These are phyloP conservation scores for Nakazawaea siamensis DNA, from an alignment of 805 yeast species.

Conservation along the genomic window DNA sequence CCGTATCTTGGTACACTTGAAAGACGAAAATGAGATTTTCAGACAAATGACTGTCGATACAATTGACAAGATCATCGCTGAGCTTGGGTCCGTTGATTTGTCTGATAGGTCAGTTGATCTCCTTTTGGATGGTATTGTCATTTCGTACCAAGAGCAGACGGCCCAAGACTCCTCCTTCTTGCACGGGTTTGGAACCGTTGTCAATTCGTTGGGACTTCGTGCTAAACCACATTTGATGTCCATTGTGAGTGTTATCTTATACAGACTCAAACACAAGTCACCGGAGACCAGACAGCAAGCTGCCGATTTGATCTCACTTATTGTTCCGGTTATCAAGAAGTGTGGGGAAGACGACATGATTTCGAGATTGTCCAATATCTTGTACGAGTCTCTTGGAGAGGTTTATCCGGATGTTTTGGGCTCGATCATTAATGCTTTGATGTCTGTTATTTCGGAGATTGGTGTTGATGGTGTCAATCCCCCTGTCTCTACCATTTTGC, in stretches of 20 bases:
- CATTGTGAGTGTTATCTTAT: constrained; percentile 63
- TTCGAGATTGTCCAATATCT: constrained; percentile 60
- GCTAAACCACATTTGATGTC: constrained; percentile 66
- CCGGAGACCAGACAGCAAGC: constrained; percentile 77
- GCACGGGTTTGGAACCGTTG: constrained; percentile 55
- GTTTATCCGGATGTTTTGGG: constrained; percentile 92
- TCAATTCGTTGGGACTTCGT: constrained; percentile 53
- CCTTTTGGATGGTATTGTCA: constrained; percentile 72
- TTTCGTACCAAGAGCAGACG: constrained; percentile 76
- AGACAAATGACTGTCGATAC: constrained; percentile 75
- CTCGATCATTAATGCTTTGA: constrained; percentile 67
- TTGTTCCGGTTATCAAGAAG: constrained; percentile 57
- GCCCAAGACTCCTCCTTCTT: constrained; percentile 47
- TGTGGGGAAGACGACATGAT: constrained; percentile 61
- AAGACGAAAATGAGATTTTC: constrained; percentile 77
- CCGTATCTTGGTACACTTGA: constrained; percentile 46
- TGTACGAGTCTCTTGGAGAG: constrained; percentile 91
- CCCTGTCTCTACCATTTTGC: constrained; percentile 72
- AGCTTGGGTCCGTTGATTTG: constrained; percentile 50
- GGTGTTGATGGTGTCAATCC: constrained; percentile 65
- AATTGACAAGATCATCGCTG: constrained; percentile 42
- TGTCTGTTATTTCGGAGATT: constrained; percentile 50
- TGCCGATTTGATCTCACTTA: constrained; percentile 60
- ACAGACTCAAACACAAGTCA: constrained; percentile 61
- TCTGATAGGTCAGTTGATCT: constrained; percentile 51